Evolutionary conservation across 2,329 filamentous ascomycete species (phyloP), one percentile per base, ranked within the genome.

Genomic region (Cordyceps cateniannulata): DNA sequence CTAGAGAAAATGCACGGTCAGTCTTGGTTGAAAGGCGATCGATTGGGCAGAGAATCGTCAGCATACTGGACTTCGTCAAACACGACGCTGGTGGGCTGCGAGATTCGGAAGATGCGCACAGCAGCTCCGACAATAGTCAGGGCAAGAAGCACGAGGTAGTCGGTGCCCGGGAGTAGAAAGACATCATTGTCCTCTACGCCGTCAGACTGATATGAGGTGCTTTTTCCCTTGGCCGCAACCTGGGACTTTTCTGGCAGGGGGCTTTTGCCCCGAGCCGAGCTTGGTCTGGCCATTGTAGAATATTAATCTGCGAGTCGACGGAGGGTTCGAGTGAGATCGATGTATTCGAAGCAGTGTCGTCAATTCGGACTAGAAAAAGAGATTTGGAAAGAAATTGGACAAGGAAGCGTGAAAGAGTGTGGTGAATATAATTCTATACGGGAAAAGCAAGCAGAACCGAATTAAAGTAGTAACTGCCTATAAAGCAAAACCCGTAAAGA

Each of bases 61-160:
- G 86, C 91, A 74, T 85, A 96, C 92, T 99, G 95, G 74, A 99
- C 95, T 80, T 99, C 95, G 75, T 99, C 95, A 74, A 99, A 99
- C 67, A 99, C 95, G 63, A 99, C 95, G 70, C 93, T 97, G 70
- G 86, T 89, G 61, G 95, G 95, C 74, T 97, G 91, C 74, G 96
- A 97, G 77, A 99, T 97, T 71, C 91, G 87, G 81, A 96, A 99
- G 65, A 98, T 78, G 65, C 95, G 90, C 66, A 99, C 91, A 66
- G 87, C 78, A 60, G 88, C 82, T 55, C 90, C 90, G 65, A 97
- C 69, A 20, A 92, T 66, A 56, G 91, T 96, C 66, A 98, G 76
- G 55, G 82, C 76, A 22, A 85, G 77, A 73, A 96, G 81, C 64
- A 91, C 75, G 75, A 90, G 85, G 78, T 95, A 97, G 77, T 98